Base-by-base conservation (phyloP, 441 rosid species). In the Euphorbia celastroides region DNA sequence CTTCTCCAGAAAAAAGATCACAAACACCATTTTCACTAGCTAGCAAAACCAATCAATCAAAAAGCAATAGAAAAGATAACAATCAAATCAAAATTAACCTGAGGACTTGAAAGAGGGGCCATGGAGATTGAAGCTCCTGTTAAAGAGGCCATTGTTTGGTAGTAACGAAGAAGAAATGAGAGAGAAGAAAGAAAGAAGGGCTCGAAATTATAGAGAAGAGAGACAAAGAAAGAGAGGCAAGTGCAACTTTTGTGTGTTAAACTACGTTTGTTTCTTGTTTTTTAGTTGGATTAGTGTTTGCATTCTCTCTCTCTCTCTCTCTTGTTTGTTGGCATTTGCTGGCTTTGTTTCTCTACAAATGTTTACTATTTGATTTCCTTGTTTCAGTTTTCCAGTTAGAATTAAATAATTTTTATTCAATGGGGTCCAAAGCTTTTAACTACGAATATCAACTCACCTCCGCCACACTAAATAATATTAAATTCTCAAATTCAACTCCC, bases 61-160 rank as follows among this genome's bases (percentile, higher is more conserved):
- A 34, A 9, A 3, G 41, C 10, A 66, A 52, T 10, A 55, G 19
- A 52, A 20, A 5, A 38, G 5, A n/a, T 64, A 70, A 36, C 34
- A 42, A 57, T 34, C 4, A 34, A 34, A 34, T 2, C 52, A 46
- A 46, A 20, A 7, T 46, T 46, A 46, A 46, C n/a, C n/a, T n/a
- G 52, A 16, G 52, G 13, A n/a, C 52, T 46, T 46, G 19, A 46
- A 46, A 46, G 71, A 56, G 70, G 48, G 38, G 74, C 56, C 44
- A 78, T 59, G 71, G 78, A 61, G 38, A 76, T 42, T 7, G 81
- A 83, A 63, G 76, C 48, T 59, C 77, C 81, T 6, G 84, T 62
- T 55, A 30, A 41, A 14, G 90, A 81, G 60, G 88, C 86, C 90
- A 85, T 85, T 25, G 8, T 5, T 57, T 69, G 7, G 34, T 20